These are phyloP conservation scores for Apiotrichum gamsii DNA, from an alignment of 1,284 basidiomycete genomes.

Conservation along the genomic window DNA sequence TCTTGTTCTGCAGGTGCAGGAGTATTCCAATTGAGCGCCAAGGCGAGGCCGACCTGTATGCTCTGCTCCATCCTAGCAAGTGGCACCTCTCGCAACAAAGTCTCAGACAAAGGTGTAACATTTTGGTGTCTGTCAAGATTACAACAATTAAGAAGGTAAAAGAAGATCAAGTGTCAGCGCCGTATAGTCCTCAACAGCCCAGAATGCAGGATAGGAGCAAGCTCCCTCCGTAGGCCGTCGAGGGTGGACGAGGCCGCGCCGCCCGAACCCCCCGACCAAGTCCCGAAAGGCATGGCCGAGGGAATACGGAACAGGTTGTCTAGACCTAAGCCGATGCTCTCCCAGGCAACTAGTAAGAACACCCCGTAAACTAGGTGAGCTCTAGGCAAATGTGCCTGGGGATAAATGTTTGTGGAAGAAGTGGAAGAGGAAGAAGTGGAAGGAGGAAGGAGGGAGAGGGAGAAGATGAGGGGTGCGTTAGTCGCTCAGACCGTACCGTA, in stretches of 20 bases:
- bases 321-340: constrained; percentile 21
- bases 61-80: too few relatives aligned
- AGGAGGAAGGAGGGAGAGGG: not conserved
- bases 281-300: too few relatives aligned
- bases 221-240: constrained; percentile 1
- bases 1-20: too few relatives aligned
- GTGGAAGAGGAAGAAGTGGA: not conserved
- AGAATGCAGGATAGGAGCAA: not conserved
- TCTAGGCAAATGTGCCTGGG: constrained; percentile 23
- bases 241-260: constrained; percentile 21
- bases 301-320: constrained; percentile 20
- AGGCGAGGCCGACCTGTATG: too few relatives aligned
- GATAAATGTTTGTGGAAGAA: not conserved
- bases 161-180: constrained; percentile 5
- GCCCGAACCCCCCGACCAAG: not conserved
- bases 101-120: too few relatives aligned
- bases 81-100: too few relatives aligned
- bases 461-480: not conserved
- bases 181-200: constrained; percentile 19
- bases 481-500: too few relatives aligned
- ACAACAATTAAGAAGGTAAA: too few relatives aligned
- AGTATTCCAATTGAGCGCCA: too few relatives aligned
- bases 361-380: constrained; percentile 15
- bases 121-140: too few relatives aligned
- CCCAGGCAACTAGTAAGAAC: constrained; percentile 21